phyloP scores from a whole-genome alignment of 2,329 filamentous ascomycete genomes.

The Fonsecaea pedrosoi region DNA sequence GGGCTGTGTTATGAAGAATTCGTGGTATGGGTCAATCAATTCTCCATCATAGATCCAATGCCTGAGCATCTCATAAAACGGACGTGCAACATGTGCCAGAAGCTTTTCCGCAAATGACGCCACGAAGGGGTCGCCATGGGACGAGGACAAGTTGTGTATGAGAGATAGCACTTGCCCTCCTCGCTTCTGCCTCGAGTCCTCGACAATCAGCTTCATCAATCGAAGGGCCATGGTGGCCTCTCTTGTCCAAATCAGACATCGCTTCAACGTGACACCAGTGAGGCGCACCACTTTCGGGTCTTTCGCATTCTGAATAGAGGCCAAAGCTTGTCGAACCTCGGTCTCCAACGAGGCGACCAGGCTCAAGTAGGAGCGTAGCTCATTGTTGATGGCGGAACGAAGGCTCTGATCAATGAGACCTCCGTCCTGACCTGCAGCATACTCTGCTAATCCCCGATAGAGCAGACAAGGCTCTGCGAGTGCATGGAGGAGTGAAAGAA shows the following conservation, averaged over 20 bases:
- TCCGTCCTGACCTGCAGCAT: constrained; percentile 79
- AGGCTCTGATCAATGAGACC: constrained; percentile 92
- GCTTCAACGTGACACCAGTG: constrained; percentile 88
- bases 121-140: constrained; percentile 94
- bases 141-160: constrained; percentile 90
- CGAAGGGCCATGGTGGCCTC: constrained; percentile 95
- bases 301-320: constrained; percentile 69
- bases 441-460: constrained; percentile 79
- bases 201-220: constrained; percentile 91
- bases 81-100: constrained; percentile 82
- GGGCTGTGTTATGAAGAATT: constrained; percentile 94
- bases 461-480: constrained; percentile 93
- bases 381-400: constrained; percentile 80
- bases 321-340: constrained; percentile 83
- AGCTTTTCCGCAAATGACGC: constrained; percentile 90
- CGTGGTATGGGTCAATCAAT: constrained; percentile 90
- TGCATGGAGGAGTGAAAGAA: constrained; percentile 85
- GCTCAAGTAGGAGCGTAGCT: constrained; percentile 87
- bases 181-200: constrained; percentile 80
- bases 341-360: constrained; percentile 90
- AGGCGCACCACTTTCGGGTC: constrained; percentile 76
- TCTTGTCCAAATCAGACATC: constrained; percentile 95
- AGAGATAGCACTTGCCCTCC: constrained; percentile 92
- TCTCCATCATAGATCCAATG: constrained; percentile 99
- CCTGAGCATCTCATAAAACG: constrained; percentile 94